Base-by-base conservation (phyloP, 208 protist species). In the Sergeia podlipaevii region DNA sequence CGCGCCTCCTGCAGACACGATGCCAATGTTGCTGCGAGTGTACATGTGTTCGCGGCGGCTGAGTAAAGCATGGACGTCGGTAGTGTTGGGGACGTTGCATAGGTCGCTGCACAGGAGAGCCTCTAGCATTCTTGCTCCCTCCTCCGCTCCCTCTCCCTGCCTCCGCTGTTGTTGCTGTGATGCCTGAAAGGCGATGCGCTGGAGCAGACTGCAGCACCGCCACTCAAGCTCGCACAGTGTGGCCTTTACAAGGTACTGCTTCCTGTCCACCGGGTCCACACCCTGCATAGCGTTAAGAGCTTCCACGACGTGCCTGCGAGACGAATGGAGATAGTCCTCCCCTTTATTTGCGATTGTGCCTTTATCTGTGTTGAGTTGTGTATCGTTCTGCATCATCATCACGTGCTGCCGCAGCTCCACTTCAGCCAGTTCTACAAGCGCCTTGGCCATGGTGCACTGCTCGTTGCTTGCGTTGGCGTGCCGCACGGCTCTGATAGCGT, bases 151-250 rank as follows among this genome's bases (percentile, higher is more conserved):
- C 29, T 7, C 36, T 45, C 29, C 5, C 7, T 51, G 15, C 7
- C 18, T 10, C 34, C 34, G 30, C 30, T 51, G 30, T 20, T 6
- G 8, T 6, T 51, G 46, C 30, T 34, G 30, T n/a, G 20, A 8
- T 52, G 36, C 39, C 30, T 55, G 60, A 15, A 70, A 30, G 51
- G 65, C 54, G 15, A 77, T 33, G 39, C 68, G 72, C 41, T 74
- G 59, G 17, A 84, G 45, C 17, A 59, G 52, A 34, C 65, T 65
- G 50, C 71, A 80, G 45, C 61, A 65, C 10, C 72, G 70, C 72
- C 77, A 84, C 36, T 84, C 63, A n/a, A 79, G 51, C 46, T 84
- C 77, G 41, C 77, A 84, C 55, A 84, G 64, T 20, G 70, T 69
- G 6, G 72, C 67, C 56, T 78, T 84, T 2, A 84, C 60, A 4